Conservation (phyloP, 2,329 filamentous ascomycete genomes). For the Samsoniella hepiali region DNA sequence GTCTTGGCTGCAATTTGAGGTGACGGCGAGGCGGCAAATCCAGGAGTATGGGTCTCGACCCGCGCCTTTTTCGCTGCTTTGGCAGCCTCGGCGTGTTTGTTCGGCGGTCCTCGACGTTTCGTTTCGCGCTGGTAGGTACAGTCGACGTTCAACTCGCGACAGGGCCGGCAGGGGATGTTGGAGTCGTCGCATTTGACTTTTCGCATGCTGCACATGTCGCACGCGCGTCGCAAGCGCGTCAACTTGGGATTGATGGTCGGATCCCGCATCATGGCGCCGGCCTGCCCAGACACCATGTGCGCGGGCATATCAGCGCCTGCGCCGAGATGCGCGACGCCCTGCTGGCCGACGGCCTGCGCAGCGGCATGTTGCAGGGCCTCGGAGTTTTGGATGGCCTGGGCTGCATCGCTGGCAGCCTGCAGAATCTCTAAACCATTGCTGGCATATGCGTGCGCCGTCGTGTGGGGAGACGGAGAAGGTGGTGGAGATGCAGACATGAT, state of each 20-base stretch:
- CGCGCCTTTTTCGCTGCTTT: constrained; percentile 50
- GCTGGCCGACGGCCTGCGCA: constrained; percentile 34
- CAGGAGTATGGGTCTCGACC: constrained; percentile 30
- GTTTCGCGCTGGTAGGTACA: constrained; percentile 57
- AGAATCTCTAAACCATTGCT: constrained; percentile 46
- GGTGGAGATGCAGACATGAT: constrained; percentile 29
- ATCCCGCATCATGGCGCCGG: constrained; percentile 30
- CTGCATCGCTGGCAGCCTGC: constrained; percentile 44
- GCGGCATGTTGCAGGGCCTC: constrained; percentile 40
- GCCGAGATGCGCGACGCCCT: constrained; percentile 22
- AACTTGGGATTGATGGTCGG: constrained; percentile 48
- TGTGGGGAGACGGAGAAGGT: constrained; percentile 25
- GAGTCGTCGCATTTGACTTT: constrained; percentile 61
- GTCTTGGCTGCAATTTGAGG: constrained; percentile 48
- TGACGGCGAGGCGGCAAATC: constrained; percentile 34
- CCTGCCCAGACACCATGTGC: constrained; percentile 25
- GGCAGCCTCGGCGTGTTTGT: constrained; percentile 56
- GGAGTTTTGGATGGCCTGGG: constrained; percentile 38
- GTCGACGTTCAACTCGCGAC: constrained; percentile 53
- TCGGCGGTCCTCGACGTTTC: constrained; percentile 57
- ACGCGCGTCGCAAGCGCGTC: constrained; percentile 55
- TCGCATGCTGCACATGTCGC: constrained; percentile 60
- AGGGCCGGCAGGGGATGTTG: constrained; percentile 55
- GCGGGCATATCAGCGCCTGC: constrained; percentile 22
- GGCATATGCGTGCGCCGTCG: constrained; percentile 42